phyloP scores from a whole-genome alignment of 257 asterid genomes.

The Ilex aquifolium region DNA sequence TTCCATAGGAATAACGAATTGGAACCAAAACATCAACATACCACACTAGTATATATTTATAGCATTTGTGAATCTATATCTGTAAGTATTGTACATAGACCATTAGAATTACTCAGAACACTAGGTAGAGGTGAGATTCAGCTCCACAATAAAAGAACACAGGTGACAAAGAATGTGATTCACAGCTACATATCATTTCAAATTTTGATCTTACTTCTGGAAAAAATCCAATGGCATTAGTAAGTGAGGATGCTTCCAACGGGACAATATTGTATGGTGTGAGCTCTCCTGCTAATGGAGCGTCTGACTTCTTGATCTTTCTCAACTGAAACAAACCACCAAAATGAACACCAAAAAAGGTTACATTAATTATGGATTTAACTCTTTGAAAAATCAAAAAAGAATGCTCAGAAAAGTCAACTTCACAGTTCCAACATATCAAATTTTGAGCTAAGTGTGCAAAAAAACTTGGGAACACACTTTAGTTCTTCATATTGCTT shows the following conservation, averaged over 20 bases:
- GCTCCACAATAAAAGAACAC: background rate
- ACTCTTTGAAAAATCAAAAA: background rate
- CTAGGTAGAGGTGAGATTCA: background rate
- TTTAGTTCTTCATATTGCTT: no score
- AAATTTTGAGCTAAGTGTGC: no score
- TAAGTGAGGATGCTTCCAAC: slow-evolving; percentile 72
- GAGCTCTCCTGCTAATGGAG: slow-evolving; percentile 67
- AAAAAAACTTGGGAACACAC: no score
- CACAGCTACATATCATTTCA: background rate
- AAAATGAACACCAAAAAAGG: slow-evolving; percentile 16
- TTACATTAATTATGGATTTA: no score
- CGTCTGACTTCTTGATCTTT: slow-evolving; percentile 73
- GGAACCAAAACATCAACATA: no score
- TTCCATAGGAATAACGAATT: no score
- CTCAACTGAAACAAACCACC: slow-evolving; percentile 52
- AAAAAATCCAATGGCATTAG: slow-evolving; percentile 83
- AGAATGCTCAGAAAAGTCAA: background rate
- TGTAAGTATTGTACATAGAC: background rate
- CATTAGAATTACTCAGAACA: background rate
- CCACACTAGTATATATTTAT: no score
- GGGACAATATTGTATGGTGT: slow-evolving; percentile 87
- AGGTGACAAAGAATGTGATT: no score
- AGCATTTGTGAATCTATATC: no score
- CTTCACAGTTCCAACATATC: no score
- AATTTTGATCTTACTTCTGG: slow-evolving; percentile 68